These are phyloP conservation scores for Dipodascus geniculatus DNA, from an alignment of 805 yeast genomes.

Conservation along the genomic window DNA sequence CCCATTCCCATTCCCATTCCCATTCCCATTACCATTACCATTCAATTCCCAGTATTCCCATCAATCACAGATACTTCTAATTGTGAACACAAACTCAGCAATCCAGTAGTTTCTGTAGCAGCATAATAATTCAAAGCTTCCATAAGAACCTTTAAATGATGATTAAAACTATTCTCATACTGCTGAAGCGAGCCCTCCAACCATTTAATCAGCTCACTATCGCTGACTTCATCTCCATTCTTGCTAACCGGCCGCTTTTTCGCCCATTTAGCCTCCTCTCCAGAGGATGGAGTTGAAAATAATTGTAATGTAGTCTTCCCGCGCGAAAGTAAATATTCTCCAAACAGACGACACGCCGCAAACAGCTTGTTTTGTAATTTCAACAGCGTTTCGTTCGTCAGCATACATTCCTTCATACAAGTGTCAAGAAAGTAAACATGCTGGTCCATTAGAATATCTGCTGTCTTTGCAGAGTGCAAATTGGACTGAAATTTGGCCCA, in stretches of 20 bases:
- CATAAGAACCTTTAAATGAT: slow-evolving; percentile 32
- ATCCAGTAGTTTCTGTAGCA: slow-evolving; percentile 33
- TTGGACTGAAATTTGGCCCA: slow-evolving; percentile 32
- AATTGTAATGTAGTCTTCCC: slow-evolving; percentile 15
- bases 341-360: slow-evolving; percentile 22
- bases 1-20: too few species aligned
- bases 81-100: slow-evolving; percentile 32
- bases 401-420: slow-evolving; percentile 51
- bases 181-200: slow-evolving; percentile 21
- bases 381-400: slow-evolving; percentile 47
- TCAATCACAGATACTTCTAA: slow-evolving; percentile 14
- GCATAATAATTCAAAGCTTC: slow-evolving; percentile 31
- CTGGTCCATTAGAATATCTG: slow-evolving; percentile 33
- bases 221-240: slow-evolving; percentile 14
- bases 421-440: slow-evolving; percentile 51
- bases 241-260: slow-evolving; percentile 10
- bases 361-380: slow-evolving; percentile 34
- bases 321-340: slow-evolving; percentile 14
- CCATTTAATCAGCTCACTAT: slow-evolving; percentile 17
- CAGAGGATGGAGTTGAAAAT: slow-evolving; percentile 20
- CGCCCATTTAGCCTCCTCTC: slow-evolving; percentile 7
- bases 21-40: too few species aligned
- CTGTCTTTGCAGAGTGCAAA: slow-evolving; percentile 24
- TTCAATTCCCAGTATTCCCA: too few species aligned
- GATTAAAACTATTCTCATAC: slow-evolving; percentile 29